Evolutionary conservation across 345 rosid genomes (phyloP).

Genomic region (Salix caprea): DNA sequence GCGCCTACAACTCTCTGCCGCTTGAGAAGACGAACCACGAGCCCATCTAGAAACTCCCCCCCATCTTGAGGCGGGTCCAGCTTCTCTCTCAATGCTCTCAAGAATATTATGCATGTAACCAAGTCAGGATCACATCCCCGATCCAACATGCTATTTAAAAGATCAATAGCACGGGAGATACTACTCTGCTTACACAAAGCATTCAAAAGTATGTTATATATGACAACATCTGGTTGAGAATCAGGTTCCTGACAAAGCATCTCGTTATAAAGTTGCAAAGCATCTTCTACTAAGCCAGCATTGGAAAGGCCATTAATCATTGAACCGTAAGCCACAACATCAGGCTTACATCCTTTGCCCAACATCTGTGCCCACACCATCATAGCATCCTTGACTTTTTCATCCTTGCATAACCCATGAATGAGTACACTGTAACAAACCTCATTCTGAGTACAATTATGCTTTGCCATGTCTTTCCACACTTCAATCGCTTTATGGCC

Average conservation of each 20-base stretch:
- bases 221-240: conserved; percentile 80
- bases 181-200: conserved; percentile 61
- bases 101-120: conserved; percentile 68
- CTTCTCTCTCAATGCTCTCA: conserved; percentile 62
- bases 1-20: conserved; percentile 62
- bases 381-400: conserved; percentile 59
- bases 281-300: conserved; percentile 57
- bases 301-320: conserved; percentile 81
- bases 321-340: conserved; percentile 75
- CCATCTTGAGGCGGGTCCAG: conserved; percentile 70
- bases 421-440: conserved; percentile 74
- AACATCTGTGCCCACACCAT: conserved; percentile 75
- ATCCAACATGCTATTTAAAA: conserved; percentile 74
- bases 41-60: conserved; percentile 68
- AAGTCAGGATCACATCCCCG: conserved; percentile 76
- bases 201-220: conserved; percentile 74
- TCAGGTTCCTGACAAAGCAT: conserved; percentile 70
- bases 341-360: conserved; percentile 62
- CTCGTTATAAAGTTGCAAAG: conserved; percentile 70
- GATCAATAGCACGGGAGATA: conserved; percentile 67
- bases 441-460: conserved; percentile 36
- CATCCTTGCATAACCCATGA: conserved; percentile 68
- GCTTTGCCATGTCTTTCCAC: conserved; percentile 63
- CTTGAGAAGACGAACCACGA: conserved; percentile 60
- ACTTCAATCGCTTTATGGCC: conserved; percentile 62